Conservation (phyloP, 139 green algal genomes). For the Marvania coccoides region DNA sequence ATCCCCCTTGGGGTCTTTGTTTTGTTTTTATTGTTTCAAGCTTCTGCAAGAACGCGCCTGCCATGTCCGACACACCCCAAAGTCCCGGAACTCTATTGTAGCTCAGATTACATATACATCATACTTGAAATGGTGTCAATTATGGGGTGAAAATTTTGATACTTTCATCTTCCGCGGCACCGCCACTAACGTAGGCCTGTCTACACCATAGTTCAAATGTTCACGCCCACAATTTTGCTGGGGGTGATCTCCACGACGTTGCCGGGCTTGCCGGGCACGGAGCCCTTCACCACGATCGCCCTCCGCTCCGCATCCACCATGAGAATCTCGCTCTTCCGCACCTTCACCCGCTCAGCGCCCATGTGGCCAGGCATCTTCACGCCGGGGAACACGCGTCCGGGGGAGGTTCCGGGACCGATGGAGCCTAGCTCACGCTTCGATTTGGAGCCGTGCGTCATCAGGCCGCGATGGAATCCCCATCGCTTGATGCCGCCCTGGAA, state of each 20-base stretch:
- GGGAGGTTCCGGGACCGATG: constrained; percentile 82
- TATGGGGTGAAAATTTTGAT: too few species aligned
- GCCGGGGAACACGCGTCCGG: constrained; percentile 86
- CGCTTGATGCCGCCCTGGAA: constrained; percentile 95
- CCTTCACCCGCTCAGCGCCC: constrained; percentile 75
- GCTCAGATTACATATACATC: too few species aligned
- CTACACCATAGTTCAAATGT: constrained; percentile 23
- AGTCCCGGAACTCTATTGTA: too few species aligned
- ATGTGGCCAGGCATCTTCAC: constrained; percentile 93
- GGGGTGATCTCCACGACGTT: constrained; percentile 85
- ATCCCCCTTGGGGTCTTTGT: too few species aligned
- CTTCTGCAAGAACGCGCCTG: too few species aligned
- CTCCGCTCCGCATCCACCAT: constrained; percentile 70
- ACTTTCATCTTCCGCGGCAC: too few species aligned
- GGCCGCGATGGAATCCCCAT: constrained; percentile 81
- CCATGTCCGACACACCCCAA: too few species aligned
- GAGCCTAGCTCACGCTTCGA: constrained; percentile 91
- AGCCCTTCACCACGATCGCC: constrained; percentile 88
- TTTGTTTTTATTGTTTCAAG: too few species aligned
- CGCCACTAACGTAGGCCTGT: too few species aligned
- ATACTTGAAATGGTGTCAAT: too few species aligned
- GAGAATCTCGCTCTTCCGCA: constrained; percentile 78
- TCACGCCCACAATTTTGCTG: constrained; percentile 60
- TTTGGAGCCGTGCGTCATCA: constrained; percentile 98
- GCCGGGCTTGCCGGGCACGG: constrained; percentile 89